Conservation (phyloP, 441 rosid species). For the Euphorbia schlechtendalii region DNA sequence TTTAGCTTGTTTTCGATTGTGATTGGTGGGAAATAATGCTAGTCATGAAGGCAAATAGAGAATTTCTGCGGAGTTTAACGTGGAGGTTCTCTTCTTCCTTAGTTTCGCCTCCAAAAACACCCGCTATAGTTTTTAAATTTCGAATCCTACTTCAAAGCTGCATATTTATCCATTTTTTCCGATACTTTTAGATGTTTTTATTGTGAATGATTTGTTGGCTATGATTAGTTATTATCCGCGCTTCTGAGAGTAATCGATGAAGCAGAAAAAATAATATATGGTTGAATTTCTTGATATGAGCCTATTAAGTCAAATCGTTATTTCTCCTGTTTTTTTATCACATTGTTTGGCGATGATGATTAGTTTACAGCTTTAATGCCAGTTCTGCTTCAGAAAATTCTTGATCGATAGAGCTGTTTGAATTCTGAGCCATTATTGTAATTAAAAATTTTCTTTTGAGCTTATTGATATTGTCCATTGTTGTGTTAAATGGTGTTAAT, state of each 20-base stretch:
- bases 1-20: conserved; percentile 21
- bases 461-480: too few species aligned
- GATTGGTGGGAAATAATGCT: too few species aligned
- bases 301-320: too few species aligned
- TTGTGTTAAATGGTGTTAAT: too few species aligned
- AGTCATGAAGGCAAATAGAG: too few species aligned
- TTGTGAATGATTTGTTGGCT: conserved; percentile 21
- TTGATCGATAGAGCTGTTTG: conserved; percentile 76
- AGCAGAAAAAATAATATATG: too few species aligned
- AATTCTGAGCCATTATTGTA: conserved; percentile 33
- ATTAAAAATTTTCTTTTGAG: not conserved
- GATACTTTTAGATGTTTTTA: not conserved
- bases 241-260: too few species aligned
- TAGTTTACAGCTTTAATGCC: conserved; percentile 32
- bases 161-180: not conserved
- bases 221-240: conserved; percentile 35
- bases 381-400: conserved; percentile 96
- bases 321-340: too few species aligned
- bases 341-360: too few species aligned
- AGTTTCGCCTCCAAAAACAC: conserved; percentile 43
- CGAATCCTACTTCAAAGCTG: too few species aligned
- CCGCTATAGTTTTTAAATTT: conserved; percentile 12
- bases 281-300: too few species aligned
- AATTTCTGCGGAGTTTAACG: conserved; percentile 34
- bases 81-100: conserved; percentile 29